Base-by-base conservation (phyloP, 1,284 basidiomycete genomes). In the Sporisorium scitamineum region DNA sequence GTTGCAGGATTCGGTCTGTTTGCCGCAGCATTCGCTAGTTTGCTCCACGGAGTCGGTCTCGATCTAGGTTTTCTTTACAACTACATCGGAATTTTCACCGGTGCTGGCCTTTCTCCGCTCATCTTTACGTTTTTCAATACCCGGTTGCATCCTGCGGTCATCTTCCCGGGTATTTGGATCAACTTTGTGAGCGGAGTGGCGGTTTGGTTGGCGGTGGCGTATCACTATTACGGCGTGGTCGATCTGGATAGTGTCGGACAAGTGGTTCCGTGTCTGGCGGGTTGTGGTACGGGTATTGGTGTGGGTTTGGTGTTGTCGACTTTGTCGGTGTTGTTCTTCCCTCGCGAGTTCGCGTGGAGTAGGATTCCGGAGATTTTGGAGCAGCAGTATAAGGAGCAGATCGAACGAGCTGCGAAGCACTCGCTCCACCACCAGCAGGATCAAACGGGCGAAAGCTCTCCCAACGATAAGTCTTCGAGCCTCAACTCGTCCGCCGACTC, bases 161-260 rank as follows among this genome's bases (percentile, higher is more conserved):
- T 81, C 3, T 82, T 75, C 34, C 71, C 81, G 10, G 79, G 80
- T 11, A 80, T 84, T 54, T 84, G 76, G 80, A 61, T 84, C 72
- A 78, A 78, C 48, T 82, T 85, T 50, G 52, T 45, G 14, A 75
- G 74, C 2, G 79, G 78, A 6, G 72, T 85, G 8, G 80, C 78
- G 2, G 77, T 82, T 8, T 85, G 84, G 84, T 62, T 85, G 14
- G 34, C 70, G 9, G 68, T 82, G 4, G 83, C 84, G 2, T 63
- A 68, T 16, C 67, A 78, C 32, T 50, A 67, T 11, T 76, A 57
- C 5, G 83, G 83, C 32, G 61, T 71, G 7, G 57, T 79, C 20
- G 52, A 70, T 39, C 57, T 84, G 11, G 45, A 58, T 32, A 69
- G 71, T n/a, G 68, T 81, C 3, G 78, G 76, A 3, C 61, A 60